These are phyloP conservation scores for Geotrichum cucujoidarum DNA, from an alignment of 1,139 yeast genomes.

Conservation along the genomic window DNA sequence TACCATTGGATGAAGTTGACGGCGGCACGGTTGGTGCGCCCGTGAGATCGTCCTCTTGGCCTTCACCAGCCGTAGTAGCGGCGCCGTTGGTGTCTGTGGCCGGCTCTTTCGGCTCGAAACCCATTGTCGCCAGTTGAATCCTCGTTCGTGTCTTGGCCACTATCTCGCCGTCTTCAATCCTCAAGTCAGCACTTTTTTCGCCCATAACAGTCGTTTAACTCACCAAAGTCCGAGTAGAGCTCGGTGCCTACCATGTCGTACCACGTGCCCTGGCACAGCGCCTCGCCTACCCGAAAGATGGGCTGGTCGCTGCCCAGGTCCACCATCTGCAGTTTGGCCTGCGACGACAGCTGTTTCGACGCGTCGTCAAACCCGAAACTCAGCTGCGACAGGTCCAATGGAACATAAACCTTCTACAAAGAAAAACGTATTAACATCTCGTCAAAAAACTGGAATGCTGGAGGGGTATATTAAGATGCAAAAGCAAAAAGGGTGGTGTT, in stretches of 20 bases:
- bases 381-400: slow-evolving; percentile 29
- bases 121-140: slow-evolving; percentile 24
- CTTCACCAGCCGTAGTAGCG: not conserved
- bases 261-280: slow-evolving; percentile 74
- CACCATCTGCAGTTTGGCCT: slow-evolving; percentile 42
- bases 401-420: slow-evolving; percentile 22
- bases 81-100: slow-evolving; percentile 16
- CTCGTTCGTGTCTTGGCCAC: slow-evolving; percentile 29
- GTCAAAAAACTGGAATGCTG: not conserved
- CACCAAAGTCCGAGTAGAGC: slow-evolving; percentile 38
- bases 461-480: too few species aligned
- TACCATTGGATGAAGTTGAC: too few species aligned
- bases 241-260: slow-evolving; percentile 77
- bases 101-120: slow-evolving; percentile 22
- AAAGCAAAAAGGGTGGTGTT: too few species aligned
- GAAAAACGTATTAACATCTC: not conserved
- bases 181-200: slow-evolving; percentile 6
- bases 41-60: too few species aligned
- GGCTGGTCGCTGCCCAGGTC: slow-evolving; percentile 52
- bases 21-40: too few species aligned
- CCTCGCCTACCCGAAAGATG: slow-evolving; percentile 49
- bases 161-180: slow-evolving; percentile 26
- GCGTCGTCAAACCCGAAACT: slow-evolving; percentile 16
- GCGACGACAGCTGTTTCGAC: slow-evolving; percentile 30
- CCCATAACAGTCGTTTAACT: slow-evolving; percentile 1